Base-by-base conservation (phyloP, 225 moss, liverwort and hornwort species). In the Asterella californica region DNA sequence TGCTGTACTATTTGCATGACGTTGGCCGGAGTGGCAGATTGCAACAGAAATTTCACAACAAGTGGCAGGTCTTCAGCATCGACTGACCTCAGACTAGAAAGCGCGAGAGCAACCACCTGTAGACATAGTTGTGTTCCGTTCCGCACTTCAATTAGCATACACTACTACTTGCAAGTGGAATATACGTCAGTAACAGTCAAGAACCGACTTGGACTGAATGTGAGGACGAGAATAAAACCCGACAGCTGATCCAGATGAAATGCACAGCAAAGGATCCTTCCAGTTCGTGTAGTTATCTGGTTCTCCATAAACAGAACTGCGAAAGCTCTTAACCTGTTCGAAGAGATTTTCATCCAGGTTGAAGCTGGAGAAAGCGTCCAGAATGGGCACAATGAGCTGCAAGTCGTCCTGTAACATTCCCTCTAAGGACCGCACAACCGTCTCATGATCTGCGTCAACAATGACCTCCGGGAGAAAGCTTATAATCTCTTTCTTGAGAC, bases 41-140 rank as follows among this genome's bases (percentile, higher is more conserved):
- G 93, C 77, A 95, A 84, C 66, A 95, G 80, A 79, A 95, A 95
- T 69, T 91, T 92, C 42, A 95, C 89, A 67, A 95, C 88, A 83
- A 95, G 91, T 60, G 93, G 93, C 75, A 95, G 83, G 79, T 95
- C 93, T 90, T 95, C 93, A 25, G 89, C 91, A 80, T 95, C 94
- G 77, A 91, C 91, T 19, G 93, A 93, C 70, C 93, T 82, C 77
- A 95, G 87, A 77, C 88, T 93, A 60, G 88, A 87, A 47, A 92
- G 89, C 60, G 91, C 94, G 75, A 95, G 85, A 21, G 85, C 81
- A 76, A 95, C 89, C 77, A 91, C 94, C 94, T 95, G 86, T 47
- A 2, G 36, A 17, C 0, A 74, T 17, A 74, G 7, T 17, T 36
- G 36, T 67, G 36, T 32, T 57, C 57, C 14, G 22, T 42, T 42